Evolutionary conservation across 345 rosid species (phyloP).

Genomic region (Lumnitzera littorea): DNA sequence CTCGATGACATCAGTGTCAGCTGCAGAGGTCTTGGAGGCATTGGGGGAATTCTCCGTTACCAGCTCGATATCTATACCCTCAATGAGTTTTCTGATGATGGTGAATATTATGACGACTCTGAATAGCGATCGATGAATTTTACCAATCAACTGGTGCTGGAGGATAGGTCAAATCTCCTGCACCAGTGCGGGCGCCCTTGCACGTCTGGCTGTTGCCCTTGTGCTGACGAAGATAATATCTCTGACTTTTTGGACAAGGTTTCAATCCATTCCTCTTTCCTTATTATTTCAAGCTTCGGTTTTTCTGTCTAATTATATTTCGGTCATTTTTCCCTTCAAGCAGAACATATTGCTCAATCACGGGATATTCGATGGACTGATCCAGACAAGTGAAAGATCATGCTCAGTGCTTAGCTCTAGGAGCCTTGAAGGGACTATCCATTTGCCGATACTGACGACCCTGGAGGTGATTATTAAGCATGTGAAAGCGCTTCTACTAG

Average conservation of each 20-base stretch:
- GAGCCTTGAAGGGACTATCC: too few species aligned
- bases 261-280: conserved; percentile 4
- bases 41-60: conserved; percentile 66
- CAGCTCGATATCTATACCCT: conserved; percentile 51
- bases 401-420: too few species aligned
- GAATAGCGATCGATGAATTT: conserved; percentile 62
- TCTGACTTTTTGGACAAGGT: conserved; percentile 12
- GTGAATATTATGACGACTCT: conserved; percentile 40
- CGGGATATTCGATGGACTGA: too few species aligned
- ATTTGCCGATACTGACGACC: too few species aligned
- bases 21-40: conserved; percentile 69
- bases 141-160: conserved; percentile 41
- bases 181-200: conserved; percentile 23
- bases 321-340: neutral
- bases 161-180: conserved; percentile 30
- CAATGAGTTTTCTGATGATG: conserved; percentile 54
- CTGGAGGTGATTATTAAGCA: too few species aligned
- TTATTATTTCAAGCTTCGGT: neutral
- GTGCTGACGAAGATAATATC: neutral
- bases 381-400: too few species aligned
- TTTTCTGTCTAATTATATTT: neutral
- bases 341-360: neutral
- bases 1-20: conserved; percentile 96
- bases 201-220: conserved; percentile 12
- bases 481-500: too few species aligned